A percentile compares a stretch with the other conserved stretches of the same genome.
phyloP scores from a whole-genome alignment of 768 basidiomycete species.

The Crepidotus variabilis region DNA sequence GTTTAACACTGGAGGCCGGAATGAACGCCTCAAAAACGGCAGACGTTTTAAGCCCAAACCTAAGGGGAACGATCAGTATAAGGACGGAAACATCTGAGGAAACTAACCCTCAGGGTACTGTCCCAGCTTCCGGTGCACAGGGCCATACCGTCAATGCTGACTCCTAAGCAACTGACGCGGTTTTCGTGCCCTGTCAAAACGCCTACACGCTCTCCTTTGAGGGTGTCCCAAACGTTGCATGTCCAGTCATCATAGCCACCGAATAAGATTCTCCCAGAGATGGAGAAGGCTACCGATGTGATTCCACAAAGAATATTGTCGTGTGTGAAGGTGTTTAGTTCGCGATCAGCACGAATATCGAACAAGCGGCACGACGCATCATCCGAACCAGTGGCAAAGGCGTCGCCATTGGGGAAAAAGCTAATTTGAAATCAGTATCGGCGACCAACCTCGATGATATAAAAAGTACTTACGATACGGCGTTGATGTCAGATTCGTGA shows the following conservation, averaged over 20 bases:
- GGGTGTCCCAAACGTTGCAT: constrained; percentile 99
- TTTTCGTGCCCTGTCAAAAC: constrained; percentile 98
- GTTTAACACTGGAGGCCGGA: constrained; percentile 11
- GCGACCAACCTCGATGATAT: constrained; percentile 9
- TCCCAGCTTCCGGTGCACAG: constrained; percentile 99
- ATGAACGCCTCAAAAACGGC: not conserved
- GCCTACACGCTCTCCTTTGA: constrained; percentile 97
- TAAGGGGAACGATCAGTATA: constrained; percentile 23
- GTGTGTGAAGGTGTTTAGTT: constrained; percentile 95
- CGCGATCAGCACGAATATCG: constrained; percentile 96
- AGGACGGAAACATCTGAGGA: constrained; percentile 4
- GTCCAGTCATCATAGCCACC: constrained; percentile 99
- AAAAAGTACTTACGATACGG: constrained; percentile 83
- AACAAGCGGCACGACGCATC: constrained; percentile 98
- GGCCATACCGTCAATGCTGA: constrained; percentile 95
- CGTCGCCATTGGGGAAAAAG: constrained; percentile 99
- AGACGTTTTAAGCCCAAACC: constrained; percentile 75
- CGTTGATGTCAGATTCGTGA: constrained; percentile 98
- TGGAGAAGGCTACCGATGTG: constrained; percentile 98
- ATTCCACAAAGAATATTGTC: constrained; percentile 99
- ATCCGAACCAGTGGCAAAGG: constrained; percentile 97
- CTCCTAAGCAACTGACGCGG: constrained; percentile 93
- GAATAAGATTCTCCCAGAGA: constrained; percentile 94
- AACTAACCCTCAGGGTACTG: constrained; percentile 85
- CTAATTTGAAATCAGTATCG: constrained; percentile 37